Percentiles rank a stretch among this genome's conserved stretches.
Conservation (phyloP, 2,329 filamentous ascomycete species). For the Fusarium humuli region DNA sequence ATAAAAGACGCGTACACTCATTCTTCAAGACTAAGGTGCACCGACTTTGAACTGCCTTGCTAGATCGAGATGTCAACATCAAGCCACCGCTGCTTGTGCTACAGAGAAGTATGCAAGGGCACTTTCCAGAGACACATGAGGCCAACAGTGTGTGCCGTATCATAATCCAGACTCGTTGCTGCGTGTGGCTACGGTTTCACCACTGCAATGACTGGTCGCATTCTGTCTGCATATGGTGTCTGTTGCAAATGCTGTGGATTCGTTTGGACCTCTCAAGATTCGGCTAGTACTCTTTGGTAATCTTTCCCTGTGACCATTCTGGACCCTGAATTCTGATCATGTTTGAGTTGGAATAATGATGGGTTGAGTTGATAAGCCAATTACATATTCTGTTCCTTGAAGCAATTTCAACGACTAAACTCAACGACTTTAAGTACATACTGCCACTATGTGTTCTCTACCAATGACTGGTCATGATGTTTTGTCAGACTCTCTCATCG, state of each 20-base stretch:
- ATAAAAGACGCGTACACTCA: slow-evolving; percentile 14
- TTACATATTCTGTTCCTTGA: slow-evolving; percentile 3
- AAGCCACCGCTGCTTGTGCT: slow-evolving; percentile 7
- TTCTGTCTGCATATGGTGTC: slow-evolving; percentile 2
- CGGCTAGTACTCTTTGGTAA: background rate
- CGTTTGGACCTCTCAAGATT: background rate
- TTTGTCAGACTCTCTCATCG: slow-evolving; percentile 14
- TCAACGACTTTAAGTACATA: background rate
- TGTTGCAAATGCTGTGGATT: background rate
- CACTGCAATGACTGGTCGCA: slow-evolving; percentile 22
- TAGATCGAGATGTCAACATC: slow-evolving; percentile 30
- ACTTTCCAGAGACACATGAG: slow-evolving; percentile 20
- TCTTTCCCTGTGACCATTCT: background rate
- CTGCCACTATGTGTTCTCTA: slow-evolving; percentile 1
- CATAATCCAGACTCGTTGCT: slow-evolving; percentile 12
- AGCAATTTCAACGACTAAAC: slow-evolving; percentile 6
- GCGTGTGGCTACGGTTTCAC: slow-evolving; percentile 33
- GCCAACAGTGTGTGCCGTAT: slow-evolving; percentile 5
- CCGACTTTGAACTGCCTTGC: background rate
- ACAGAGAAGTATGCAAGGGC: slow-evolving; percentile 28
- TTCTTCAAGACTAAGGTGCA: background rate
- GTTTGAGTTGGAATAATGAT: slow-evolving; percentile 2
- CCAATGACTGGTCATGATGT: slow-evolving; percentile 10
- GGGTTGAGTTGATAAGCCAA: slow-evolving; percentile 14
- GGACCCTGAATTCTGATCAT: background rate